Conservation (phyloP, 345 rosid species). For the Rhodomyrtus tomentosa region DNA sequence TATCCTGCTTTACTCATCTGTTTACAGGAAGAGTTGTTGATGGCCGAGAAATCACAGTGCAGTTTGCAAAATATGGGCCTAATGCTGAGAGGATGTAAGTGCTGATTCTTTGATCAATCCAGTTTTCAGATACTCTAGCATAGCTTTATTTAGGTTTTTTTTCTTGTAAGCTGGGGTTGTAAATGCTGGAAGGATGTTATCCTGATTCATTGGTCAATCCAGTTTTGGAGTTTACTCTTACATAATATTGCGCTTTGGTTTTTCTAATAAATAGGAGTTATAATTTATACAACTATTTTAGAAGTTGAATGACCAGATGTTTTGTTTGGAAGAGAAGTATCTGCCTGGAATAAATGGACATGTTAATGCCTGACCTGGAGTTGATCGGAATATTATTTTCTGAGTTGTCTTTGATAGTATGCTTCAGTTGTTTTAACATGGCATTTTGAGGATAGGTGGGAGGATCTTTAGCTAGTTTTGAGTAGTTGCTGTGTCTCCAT, state of each 20-base stretch:
- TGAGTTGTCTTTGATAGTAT: background rate
- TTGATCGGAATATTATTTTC: background rate
- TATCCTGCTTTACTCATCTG: background rate
- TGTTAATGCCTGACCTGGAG: background rate
- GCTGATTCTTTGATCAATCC: background rate
- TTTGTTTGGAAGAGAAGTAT: background rate
- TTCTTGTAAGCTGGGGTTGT: background rate
- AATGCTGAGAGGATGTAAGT: slow-evolving; percentile 93
- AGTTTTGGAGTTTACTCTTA: background rate
- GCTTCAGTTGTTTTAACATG: background rate
- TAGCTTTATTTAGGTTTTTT: background rate
- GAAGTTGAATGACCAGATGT: background rate
- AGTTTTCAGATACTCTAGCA: background rate
- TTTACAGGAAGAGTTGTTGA: slow-evolving; percentile 84
- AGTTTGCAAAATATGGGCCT: slow-evolving; percentile 94
- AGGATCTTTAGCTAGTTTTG: background rate
- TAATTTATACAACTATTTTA: background rate
- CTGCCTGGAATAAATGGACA: background rate
- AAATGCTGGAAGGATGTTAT: background rate
- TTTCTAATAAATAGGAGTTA: background rate
- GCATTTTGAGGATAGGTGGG: background rate
- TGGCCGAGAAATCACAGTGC: slow-evolving; percentile 97
- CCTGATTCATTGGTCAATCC: background rate
- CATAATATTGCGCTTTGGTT: background rate
- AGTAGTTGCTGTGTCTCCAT: background rate